phyloP scores from a whole-genome alignment of 805 yeast genomes.

The Pichia deserticola region DNA sequence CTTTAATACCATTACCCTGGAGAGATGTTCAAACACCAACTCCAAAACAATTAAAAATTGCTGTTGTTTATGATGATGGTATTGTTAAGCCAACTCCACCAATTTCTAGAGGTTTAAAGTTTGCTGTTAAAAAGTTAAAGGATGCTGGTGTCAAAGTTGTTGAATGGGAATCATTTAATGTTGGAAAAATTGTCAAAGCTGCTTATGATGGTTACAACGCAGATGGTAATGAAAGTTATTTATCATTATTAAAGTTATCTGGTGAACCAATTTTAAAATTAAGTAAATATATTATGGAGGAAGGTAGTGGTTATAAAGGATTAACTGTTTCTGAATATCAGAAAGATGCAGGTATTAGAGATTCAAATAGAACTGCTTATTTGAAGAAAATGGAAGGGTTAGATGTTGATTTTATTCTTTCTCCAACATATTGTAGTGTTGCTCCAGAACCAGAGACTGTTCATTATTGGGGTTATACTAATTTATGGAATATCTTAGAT shows the following conservation, averaged over 20 bases:
- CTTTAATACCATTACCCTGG: constrained; percentile 45
- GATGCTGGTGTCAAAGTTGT: constrained; percentile 49
- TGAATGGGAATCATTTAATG: constrained; percentile 43
- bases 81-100: constrained; percentile 47
- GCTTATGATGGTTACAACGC: constrained; percentile 45
- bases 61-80: constrained; percentile 41
- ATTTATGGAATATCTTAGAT: constrained; percentile 60
- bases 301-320: constrained; percentile 48
- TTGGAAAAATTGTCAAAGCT: constrained; percentile 48
- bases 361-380: constrained; percentile 45
- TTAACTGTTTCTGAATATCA: constrained; percentile 42
- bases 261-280: constrained; percentile 62
- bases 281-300: constrained; percentile 43
- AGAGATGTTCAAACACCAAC: constrained; percentile 28
- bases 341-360: constrained; percentile 41
- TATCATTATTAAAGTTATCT: constrained; percentile 38
- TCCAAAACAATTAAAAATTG: constrained; percentile 35
- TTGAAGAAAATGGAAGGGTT: constrained; percentile 39
- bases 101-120: constrained; percentile 34
- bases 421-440: constrained; percentile 57
- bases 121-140: constrained; percentile 42
- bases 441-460: constrained; percentile 56
- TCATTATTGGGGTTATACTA: constrained; percentile 66
- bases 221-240: constrained; percentile 53
- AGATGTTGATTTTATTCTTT: constrained; percentile 51